A percentile compares a stretch with the other conserved stretches of the same genome.
Evolutionary conservation across 352 stramenopile genomes (phyloP).

Genomic region (Phytophthora rubi): DNA sequence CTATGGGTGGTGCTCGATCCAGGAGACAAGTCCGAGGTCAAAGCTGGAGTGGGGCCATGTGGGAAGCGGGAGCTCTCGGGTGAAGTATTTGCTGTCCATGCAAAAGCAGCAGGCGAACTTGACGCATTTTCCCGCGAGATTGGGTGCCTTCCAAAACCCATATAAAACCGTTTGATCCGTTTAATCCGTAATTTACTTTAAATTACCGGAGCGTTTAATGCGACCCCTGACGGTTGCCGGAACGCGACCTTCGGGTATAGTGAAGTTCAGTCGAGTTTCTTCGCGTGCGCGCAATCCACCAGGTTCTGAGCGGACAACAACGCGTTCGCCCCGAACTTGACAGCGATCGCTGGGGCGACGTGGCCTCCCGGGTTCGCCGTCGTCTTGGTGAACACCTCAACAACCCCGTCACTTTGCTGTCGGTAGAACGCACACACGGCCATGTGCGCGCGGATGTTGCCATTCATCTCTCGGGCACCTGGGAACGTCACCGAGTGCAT

Average conservation of each 20-base stretch:
- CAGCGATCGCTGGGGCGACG: slow-evolving; percentile 20
- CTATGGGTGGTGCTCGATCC: background rate
- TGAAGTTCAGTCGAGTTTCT: too few species aligned
- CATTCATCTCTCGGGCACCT: slow-evolving; percentile 25
- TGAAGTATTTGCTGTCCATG: slow-evolving; percentile 5
- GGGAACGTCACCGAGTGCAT: slow-evolving; percentile 57
- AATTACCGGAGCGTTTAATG: too few species aligned
- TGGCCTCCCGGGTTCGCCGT: slow-evolving; percentile 28
- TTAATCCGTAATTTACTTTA: too few species aligned
- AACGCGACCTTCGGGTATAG: too few species aligned
- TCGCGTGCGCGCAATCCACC: slow-evolving; percentile 47
- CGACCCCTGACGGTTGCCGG: too few species aligned
- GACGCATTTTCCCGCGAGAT: slow-evolving; percentile 30
- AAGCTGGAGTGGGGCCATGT: slow-evolving; percentile 19
- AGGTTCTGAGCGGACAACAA: slow-evolving; percentile 31
- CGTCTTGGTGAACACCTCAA: slow-evolving; percentile 45
- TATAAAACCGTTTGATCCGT: too few species aligned
- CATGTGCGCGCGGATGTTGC: slow-evolving; percentile 33
- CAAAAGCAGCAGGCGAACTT: slow-evolving; percentile 9
- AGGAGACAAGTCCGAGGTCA: slow-evolving; percentile 9
- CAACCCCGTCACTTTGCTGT: slow-evolving; percentile 29
- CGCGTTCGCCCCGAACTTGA: slow-evolving; percentile 25
- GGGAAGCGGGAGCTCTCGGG: background rate
- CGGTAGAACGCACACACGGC: slow-evolving; percentile 49
- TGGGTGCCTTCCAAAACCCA: too few species aligned